Base-by-base conservation (phyloP, 2,329 filamentous ascomycete genomes). In the Stachybotrys elegans region DNA sequence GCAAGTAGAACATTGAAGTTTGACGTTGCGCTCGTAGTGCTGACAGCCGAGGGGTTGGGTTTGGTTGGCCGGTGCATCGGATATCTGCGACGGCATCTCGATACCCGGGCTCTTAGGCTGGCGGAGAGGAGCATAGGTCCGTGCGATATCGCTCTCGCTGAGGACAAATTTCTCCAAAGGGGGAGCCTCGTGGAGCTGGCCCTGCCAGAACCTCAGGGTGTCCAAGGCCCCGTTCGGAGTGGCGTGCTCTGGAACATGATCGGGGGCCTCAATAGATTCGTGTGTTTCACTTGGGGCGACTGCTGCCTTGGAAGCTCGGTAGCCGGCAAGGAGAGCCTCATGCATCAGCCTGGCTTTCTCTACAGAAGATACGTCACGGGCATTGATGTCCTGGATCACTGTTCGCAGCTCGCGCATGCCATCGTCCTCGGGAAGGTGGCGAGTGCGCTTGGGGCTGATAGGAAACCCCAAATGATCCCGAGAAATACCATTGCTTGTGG, bases 21-120 rank as follows among this genome's bases (percentile, higher is more conserved):
- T 97, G 55, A 98, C 89, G 56, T 97, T 97, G 51, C 93, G 83
- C 59, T 88, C 88, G 64, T 98, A 98, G 66, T 98, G 93, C 56
- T 84, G 75, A 62, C 93, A 98, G 1, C 93, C 93, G 5, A 96
- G 68, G 22, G 73, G 69, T 4, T 67, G 71, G 19, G 71, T 67
- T 16, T 47, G 43, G 23, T 65, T 62, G n/a, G 50, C 31, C 35
- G 49, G 43, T 8, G 49, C 45, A 22, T 56, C 51, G 11, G 45
- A 43, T 5, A 46, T 44, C 31, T 52, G 49, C n/a, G 47, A 49
- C 7, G 55, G 53, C 4, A 54, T 52, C 38, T 75, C 72, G 12
- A 73, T 73, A 6, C 67, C 62, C 23, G 77, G 72, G 31, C 75
- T 65, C 32, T 59, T 64, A n/a, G 53, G 57, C 62, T 42, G 75